Evolutionary conservation across 805 yeast genomes (phyloP), one percentile per base, ranked within the genome.

Genomic region (Ogataea allantospora): DNA sequence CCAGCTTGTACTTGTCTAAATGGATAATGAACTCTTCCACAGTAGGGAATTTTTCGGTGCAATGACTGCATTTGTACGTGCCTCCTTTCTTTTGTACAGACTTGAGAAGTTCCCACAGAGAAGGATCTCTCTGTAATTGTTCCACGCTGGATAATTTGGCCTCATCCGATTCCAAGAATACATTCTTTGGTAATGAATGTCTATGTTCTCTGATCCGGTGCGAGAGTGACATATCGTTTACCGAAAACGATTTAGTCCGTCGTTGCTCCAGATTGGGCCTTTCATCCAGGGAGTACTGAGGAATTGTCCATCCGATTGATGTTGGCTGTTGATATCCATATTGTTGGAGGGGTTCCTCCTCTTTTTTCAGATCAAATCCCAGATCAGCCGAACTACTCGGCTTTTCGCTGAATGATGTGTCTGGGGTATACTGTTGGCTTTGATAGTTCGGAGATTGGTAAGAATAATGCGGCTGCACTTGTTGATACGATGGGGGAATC

Each of bases 61-160:
- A 74, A 40, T 74, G 78, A 4, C 71, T 55, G 53, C 79, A 74
- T 36, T 65, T 63, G 46, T 70, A 71, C 20, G 62, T 0, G 71
- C 77, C 42, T 66, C 65, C 55, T 67, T 71, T 48, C 20, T 30
- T 37, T 27, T 38, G 47, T 26, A 36, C 40, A 14, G 49, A 37
- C 22, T 42, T 44, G 9, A 46, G 37, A 6, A 48, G 33, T 17
- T 43, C 45, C 43, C 48, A 42, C 20, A 48, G 30, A 9, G 42
- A 41, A 6, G 48, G 35, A 15, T 44, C 58, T 53, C 62, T 67
- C 30, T 56, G 60, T 30, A 56, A 20, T 26, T 49, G 57, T 47
- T 62, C 65, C 33, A 59, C 51, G 17, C 66, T 47, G 18, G 42
- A 37, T 13, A 27, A 11, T 10, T 26, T 29, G 3, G 47, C 25